Evolutionary conservation across 495 filamentous ascomycete species (phyloP), one percentile per base, ranked within the genome.

Genomic region (Aspergillus affinis): DNA sequence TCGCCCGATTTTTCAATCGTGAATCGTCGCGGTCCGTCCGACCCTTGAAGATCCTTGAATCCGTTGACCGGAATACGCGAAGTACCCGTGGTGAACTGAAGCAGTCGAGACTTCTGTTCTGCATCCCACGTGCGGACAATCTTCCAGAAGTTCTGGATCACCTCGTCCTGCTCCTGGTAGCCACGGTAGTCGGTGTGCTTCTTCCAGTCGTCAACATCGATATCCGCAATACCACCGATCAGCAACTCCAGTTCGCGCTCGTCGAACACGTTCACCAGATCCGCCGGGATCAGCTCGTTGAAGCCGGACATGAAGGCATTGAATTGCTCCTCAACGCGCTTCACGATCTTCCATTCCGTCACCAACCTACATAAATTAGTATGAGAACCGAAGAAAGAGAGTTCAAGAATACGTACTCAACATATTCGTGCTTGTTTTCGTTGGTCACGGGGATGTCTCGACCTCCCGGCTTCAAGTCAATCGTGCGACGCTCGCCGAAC

Each of bases 181-280:
- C 94, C 94, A 60, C 94, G 87, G 77, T 99, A 99, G 71, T 99
- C 94, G n/a, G 94, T 99, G 78, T 99, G 94, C 79, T 99, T 99
- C 88, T 99, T 99, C 94, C 94, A 99, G 74, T 99, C 94, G 51
- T 98, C 94, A 19, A 99, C 95, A 68, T 99, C 94, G 65, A 99
- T 99, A 72, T 99, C 94, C 48, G 94, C 95, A 69, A 99, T 99
- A 82, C 94, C 94, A 62, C 94, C 94, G 71, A 99, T 98, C 63
- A 99, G 80, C 65, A 99, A 77, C 75, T 99, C 94, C 51, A 99
- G 79, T 73, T 99, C 94, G 57, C 94, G 89, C 80, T 98, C 94
- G 69, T 99, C 94, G 69, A 99, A 99, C 49, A 99, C 94, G 65
- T 96, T 97, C 73, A 99, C 92, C 29, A 99, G 84, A 67, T 99